Evolutionary conservation across 805 yeast genomes (phyloP), one percentile per base, ranked within the genome.

Genomic region (Suhomyces canberraensis): DNA sequence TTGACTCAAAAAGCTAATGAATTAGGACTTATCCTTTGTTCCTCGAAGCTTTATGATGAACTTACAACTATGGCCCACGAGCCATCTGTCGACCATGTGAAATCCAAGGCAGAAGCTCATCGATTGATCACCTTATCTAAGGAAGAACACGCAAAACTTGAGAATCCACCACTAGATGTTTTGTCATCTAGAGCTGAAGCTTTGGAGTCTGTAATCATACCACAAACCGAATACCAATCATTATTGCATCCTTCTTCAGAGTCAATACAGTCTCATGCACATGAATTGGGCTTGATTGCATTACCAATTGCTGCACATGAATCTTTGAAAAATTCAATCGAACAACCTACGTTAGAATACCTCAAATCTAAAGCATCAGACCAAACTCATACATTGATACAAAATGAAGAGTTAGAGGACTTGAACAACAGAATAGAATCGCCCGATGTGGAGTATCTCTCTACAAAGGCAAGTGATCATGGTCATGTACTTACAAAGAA

Each of bases 1-100:
- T 42, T 65, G 14, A 58, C 63, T 1, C 31, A 46, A 4, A 65
- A 61, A 40, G 69, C 72, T 11, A 60, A 61, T 41, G 54, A 58
- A 14, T 37, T 60, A 26, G 69, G 69, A 1, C 46, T 60, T 16
- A 57, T 57, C 15, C 48, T 65, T 3, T 46, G 66, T 1, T 43
- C 69, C 1, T 37, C 61, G 1, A 44, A 48, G 14, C 50, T 52
- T 15, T 57, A 61, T 33, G 69, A 64, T 15, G 56, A 60, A 20
- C 42, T 67, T 26, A 54, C 48, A 3, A 44, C 45, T n/a, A 37
- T 40, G 17, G 56, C 60, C 0, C 45, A 60, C 17, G 40, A 44
- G 7, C 66, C 66, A 7, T 25, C 50, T 1, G 16, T 43, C 2
- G 64, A 58, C 2, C 58, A 57, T 27, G 29, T 61, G 7, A 33